A percentile compares a stretch with the other conserved stretches of the same genome.
phyloP scores from a whole-genome alignment of 2,329 filamentous ascomycete genomes.

The Beauveria sp. region DNA sequence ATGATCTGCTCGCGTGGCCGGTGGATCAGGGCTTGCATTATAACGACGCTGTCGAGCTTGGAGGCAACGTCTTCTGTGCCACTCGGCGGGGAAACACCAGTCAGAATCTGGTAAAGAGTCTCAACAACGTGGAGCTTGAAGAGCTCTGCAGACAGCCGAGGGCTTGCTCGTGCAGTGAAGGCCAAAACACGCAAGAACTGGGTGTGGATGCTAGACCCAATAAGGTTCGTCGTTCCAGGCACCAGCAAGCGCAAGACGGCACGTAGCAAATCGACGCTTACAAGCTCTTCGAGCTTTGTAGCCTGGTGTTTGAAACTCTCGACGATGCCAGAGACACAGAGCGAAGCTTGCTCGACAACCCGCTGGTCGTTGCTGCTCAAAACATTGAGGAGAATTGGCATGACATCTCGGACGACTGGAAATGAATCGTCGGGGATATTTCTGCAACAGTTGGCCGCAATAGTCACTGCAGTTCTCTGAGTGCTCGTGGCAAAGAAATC shows the following conservation, averaged over 20 bases:
- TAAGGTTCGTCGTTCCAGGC: slow-evolving; percentile 91
- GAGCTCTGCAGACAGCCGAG: slow-evolving; percentile 77
- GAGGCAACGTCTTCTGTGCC: slow-evolving; percentile 69
- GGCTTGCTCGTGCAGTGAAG: slow-evolving; percentile 83
- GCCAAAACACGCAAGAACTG: slow-evolving; percentile 89
- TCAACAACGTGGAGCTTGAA: slow-evolving; percentile 97
- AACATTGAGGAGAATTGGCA: slow-evolving; percentile 90
- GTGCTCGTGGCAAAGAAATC: slow-evolving; percentile 98
- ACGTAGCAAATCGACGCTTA: slow-evolving; percentile 78
- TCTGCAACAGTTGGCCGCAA: slow-evolving; percentile 94
- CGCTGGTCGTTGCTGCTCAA: slow-evolving; percentile 88
- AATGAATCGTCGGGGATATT: slow-evolving; percentile 96
- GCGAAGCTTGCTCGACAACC: slow-evolving; percentile 91
- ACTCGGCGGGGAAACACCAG: slow-evolving; percentile 83
- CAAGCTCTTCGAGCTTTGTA: slow-evolving; percentile 82
- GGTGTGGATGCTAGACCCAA: slow-evolving; percentile 89
- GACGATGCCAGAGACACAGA: slow-evolving; percentile 91
- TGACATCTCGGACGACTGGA: slow-evolving; percentile 82
- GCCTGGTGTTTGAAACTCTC: slow-evolving; percentile 93
- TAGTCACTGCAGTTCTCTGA: slow-evolving; percentile 92
- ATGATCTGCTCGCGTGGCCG: slow-evolving; percentile 92
- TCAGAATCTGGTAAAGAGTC: slow-evolving; percentile 94
- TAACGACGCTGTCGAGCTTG: slow-evolving; percentile 91
- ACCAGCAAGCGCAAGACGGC: slow-evolving; percentile 81
- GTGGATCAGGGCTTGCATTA: slow-evolving; percentile 98